These are phyloP conservation scores for Orbilia javanica DNA, from an alignment of 2,329 filamentous ascomycete genomes.

Conservation along the genomic window DNA sequence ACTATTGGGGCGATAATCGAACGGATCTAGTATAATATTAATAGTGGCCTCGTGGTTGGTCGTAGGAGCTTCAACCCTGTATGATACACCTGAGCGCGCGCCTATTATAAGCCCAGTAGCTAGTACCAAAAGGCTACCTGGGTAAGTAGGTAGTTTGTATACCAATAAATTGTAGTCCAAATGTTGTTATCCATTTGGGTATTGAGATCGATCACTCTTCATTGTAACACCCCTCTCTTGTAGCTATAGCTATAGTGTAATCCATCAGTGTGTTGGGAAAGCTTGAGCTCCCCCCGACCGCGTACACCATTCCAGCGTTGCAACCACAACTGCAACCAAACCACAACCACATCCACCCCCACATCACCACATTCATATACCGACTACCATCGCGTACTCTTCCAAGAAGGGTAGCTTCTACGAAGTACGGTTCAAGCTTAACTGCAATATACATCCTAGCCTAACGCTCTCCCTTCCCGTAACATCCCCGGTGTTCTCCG, in stretches of 20 bases:
- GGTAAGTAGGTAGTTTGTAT: no score
- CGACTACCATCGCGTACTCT: background rate
- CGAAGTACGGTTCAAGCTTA: background rate
- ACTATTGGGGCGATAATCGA: slow-evolving; percentile 38
- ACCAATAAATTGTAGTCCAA: no score
- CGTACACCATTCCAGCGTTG: background rate
- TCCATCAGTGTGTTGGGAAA: background rate
- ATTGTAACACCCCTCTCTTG: no score
- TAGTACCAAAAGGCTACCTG: no score
- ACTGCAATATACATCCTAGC: background rate
- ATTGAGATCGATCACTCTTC: background rate
- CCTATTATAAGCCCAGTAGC: no score
- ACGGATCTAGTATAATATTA: background rate
- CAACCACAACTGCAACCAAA: no score
- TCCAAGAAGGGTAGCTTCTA: background rate
- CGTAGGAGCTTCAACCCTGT: no score
- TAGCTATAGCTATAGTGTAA: no score
- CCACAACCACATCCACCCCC: slow-evolving; percentile 15
- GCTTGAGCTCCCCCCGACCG: slow-evolving; percentile 10
- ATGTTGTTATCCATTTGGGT: background rate
- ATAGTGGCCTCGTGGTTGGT: background rate
- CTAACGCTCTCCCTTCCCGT: background rate
- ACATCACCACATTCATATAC: background rate
- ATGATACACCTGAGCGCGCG: no score
- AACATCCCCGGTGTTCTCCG: background rate